A percentile compares a stretch with the other conserved stretches of the same genome.
Conservation (phyloP, 805 yeast species). For the Kurtzmaniella cleridarum region DNA sequence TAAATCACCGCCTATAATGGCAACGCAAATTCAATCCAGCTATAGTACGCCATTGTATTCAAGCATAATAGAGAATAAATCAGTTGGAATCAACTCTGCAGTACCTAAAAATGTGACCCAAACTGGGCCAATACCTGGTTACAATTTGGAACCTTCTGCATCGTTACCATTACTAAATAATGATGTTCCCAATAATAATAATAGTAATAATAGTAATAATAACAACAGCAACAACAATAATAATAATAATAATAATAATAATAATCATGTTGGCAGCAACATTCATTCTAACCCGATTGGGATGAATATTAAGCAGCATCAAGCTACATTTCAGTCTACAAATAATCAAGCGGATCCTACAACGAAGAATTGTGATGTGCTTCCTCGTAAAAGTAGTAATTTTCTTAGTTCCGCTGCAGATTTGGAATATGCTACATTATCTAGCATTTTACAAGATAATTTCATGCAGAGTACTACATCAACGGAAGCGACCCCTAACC, state of each 20-base stretch:
- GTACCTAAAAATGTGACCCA: too few species aligned
- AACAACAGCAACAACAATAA: background rate
- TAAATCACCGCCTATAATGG: conserved; percentile 1
- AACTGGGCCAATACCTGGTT: too few species aligned
- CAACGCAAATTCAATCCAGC: conserved; percentile 12
- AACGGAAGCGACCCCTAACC: conserved; percentile 34
- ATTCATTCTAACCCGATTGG: background rate
- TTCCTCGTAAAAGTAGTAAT: conserved; percentile 26
- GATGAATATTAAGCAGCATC: too few species aligned
- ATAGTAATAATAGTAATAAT: background rate
- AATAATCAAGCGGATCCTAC: background rate
- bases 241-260: too few species aligned
- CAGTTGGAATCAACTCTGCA: too few species aligned
- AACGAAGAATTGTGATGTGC: background rate
- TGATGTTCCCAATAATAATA: background rate
- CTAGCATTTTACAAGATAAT: conserved; percentile 55
- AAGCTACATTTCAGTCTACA: too few species aligned
- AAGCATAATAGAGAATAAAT: too few species aligned
- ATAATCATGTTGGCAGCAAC: background rate
- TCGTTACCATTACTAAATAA: too few species aligned
- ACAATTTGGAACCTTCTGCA: too few species aligned
- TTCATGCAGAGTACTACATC: conserved; percentile 23
- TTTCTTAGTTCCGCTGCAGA: conserved; percentile 70
- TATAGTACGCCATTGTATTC: background rate
- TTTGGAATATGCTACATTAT: conserved; percentile 63